Percentiles rank a stretch among this genome's conserved stretches.
Conservation (phyloP, 108 stramenopile species). For the Cyclotella kingstonii region DNA sequence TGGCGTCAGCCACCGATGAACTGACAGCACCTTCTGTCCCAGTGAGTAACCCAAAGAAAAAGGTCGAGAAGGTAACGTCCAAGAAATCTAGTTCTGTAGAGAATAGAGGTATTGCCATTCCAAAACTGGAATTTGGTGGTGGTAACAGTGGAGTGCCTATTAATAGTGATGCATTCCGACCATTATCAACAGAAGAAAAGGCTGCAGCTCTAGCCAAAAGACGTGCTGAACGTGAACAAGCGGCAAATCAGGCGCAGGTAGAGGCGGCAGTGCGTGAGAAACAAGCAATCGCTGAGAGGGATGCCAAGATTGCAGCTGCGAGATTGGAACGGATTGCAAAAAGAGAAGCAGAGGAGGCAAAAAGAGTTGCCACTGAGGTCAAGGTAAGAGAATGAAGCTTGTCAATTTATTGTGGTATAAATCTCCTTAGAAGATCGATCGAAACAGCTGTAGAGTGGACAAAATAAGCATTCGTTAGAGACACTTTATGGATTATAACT, state of each 20-base stretch:
- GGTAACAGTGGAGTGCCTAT: background rate
- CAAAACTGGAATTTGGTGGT: slow-evolving; percentile 8
- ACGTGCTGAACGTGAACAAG: slow-evolving; percentile 33
- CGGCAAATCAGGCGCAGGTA: slow-evolving; percentile 4
- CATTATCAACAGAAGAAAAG: slow-evolving; percentile 19
- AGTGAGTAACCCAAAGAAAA: slow-evolving; percentile 23
- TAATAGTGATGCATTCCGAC: slow-evolving; percentile 16
- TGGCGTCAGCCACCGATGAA: slow-evolving; percentile 26
- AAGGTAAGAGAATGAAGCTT: too few relatives aligned
- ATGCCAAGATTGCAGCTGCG: slow-evolving; percentile 23
- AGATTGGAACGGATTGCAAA: slow-evolving; percentile 26
- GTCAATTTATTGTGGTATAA: too few relatives aligned
- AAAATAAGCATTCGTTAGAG: too few relatives aligned
- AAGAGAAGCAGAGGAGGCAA: slow-evolving; percentile 29
- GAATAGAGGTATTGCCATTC: slow-evolving; percentile 5
- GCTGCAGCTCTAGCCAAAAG: slow-evolving; percentile 23
- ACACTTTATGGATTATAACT: too few relatives aligned
- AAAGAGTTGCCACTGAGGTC: slow-evolving; percentile 45
- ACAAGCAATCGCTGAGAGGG: slow-evolving; percentile 11
- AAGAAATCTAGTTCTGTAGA: background rate
- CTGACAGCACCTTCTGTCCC: slow-evolving; percentile 8
- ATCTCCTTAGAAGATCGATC: too few relatives aligned
- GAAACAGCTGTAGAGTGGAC: too few relatives aligned
- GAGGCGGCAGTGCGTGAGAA: slow-evolving; percentile 16
- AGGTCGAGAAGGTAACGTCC: slow-evolving; percentile 11